Conservation (phyloP, 1,284 basidiomycete genomes). For the Ganoderma sinense region DNA sequence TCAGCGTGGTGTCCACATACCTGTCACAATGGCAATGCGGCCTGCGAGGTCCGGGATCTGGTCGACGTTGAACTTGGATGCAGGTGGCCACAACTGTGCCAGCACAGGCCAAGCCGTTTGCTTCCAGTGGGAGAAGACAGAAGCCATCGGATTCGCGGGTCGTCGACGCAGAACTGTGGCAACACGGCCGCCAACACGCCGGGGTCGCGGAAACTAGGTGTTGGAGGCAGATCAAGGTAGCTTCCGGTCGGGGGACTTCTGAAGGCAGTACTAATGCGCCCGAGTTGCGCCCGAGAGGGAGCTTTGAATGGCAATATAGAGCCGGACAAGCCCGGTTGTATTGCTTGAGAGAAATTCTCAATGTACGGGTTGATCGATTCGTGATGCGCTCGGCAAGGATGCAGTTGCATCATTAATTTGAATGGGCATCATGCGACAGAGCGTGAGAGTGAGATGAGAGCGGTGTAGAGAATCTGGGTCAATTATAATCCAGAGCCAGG, state of each 20-base stretch:
- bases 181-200: background rate
- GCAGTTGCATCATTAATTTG: background rate
- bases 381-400: background rate
- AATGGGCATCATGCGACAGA: background rate
- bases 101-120: background rate
- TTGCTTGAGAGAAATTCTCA: background rate
- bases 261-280: background rate
- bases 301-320: background rate
- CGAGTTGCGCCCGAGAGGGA: background rate
- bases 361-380: background rate
- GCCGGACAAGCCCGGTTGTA: background rate
- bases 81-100: conserved; percentile 37
- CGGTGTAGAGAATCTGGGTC: background rate
- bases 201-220: background rate
- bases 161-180: background rate
- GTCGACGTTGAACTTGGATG: conserved; percentile 45
- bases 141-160: conserved; percentile 11
- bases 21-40: conserved; percentile 51
- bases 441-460: background rate
- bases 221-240: background rate
- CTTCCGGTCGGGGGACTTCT: background rate
- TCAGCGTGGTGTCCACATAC: conserved; percentile 12
- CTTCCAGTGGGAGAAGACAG: conserved; percentile 8
- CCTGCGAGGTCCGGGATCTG: conserved; percentile 47
- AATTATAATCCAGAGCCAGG: background rate